Percentiles rank a stretch among this genome's conserved stretches.
phyloP scores from a whole-genome alignment of 2,329 filamentous ascomycete species.

The Fonsecaea multimorphosa region DNA sequence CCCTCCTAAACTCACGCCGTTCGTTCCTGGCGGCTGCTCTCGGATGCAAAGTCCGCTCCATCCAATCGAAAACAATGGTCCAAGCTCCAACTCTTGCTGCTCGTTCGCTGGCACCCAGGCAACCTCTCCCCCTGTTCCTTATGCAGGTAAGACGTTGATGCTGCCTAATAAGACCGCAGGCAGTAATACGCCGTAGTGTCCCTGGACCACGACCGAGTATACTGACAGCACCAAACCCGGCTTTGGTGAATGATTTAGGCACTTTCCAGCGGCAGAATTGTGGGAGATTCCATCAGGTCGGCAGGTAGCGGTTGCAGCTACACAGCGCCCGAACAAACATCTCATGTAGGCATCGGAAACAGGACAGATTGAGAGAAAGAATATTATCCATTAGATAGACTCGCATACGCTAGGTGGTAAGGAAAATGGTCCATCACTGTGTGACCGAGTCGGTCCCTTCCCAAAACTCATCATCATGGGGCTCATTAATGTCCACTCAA shows the following conservation, averaged over 20 bases:
- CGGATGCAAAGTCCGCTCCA: constrained; percentile 8
- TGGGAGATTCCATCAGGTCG: neutral
- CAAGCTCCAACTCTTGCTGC: neutral
- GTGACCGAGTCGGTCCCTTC: constrained; percentile 9
- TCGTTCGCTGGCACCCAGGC: neutral
- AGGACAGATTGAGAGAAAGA: neutral
- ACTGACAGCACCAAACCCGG: neutral
- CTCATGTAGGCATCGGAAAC: neutral
- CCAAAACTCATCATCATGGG: constrained; percentile 27
- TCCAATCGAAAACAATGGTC: neutral
- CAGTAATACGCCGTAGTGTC: neutral
- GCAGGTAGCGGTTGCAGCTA: neutral
- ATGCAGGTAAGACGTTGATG: constrained; percentile 3
- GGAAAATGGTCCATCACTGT: constrained; percentile 14
- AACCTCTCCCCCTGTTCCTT: constrained; percentile 1
- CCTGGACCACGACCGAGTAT: neutral
- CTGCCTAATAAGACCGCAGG: neutral
- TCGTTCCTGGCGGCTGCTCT: constrained; percentile 11
- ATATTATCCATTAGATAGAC: constrained; percentile 27
- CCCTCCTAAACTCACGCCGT: neutral
- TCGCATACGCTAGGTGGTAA: constrained; percentile 15
- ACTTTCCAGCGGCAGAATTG: neutral
- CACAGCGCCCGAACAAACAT: neutral
- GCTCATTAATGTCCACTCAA: constrained; percentile 29
- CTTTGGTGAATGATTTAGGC: neutral